Evolutionary conservation across 495 filamentous ascomycete species (phyloP), one percentile per base, ranked within the genome.

Genomic region (Tuber magnatum): DNA sequence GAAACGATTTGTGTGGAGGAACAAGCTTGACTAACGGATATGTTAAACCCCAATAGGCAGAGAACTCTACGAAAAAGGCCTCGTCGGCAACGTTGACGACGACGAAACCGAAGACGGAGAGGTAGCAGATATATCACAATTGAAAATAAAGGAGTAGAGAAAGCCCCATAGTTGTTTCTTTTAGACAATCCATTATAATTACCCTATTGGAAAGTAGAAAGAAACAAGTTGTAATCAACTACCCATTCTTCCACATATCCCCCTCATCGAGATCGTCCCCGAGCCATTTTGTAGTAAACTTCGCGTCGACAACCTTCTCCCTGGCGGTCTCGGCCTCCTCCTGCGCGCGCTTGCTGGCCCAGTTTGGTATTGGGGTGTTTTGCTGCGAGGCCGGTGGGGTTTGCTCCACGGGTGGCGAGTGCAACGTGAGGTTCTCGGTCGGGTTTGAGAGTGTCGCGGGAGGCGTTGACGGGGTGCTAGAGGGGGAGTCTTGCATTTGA

Each of bases 221-320:
- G n/a, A 61, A 14, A 32, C 9, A 28, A 61, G 51, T 1, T 16
- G 51, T 61, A 14, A 28, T 28, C 39, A 12, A 22, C 71, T 80
- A 80, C 51, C 75, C 72, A n/a, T 69, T 80, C 51, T 76, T 80
- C 35, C 79, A 81, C 80, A 81, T 81, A 73, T 81, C 80, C 28
- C 80, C 76, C 76, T 81, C 80, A 61, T 81, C 80, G 10, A 81
- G 81, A 69, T 78, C 80, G 69, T 81, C 80, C 5, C 80, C 80
- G 3, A 81, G 71, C 80, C 80, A 81, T 12, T 76, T 77, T 40
- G 81, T 43, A 56, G 51, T 69, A 69, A 74, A 81, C 70, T 75
- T 76, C 40, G 72, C 76, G 68, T 81, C 80, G 22, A 79, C 76
- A n/a, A 81, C n/a, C 48, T 77, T 79, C 68, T 81, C 80, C 35